phyloP scores from a whole-genome alignment of 768 basidiomycete species.

The Tylopilus vinaceipallidus region DNA sequence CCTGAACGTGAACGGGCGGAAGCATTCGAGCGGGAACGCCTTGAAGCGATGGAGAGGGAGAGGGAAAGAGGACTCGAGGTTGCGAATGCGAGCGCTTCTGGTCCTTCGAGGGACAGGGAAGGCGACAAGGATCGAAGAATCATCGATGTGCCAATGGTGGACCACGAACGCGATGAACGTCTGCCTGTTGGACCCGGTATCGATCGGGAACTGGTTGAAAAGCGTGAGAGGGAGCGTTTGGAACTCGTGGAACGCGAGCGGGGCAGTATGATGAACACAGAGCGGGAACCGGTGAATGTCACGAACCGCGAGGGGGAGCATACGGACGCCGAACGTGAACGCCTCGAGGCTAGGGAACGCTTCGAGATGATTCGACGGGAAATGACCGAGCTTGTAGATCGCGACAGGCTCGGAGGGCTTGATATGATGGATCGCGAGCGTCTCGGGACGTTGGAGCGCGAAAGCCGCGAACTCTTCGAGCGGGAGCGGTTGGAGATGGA shows the following conservation, averaged over 20 bases:
- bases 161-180: constrained; percentile 25
- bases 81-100: background rate
- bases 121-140: constrained; percentile 22
- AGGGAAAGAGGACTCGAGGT: constrained; percentile 27
- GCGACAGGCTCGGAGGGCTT: constrained; percentile 29
- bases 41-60: constrained; percentile 30
- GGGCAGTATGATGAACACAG: constrained; percentile 10
- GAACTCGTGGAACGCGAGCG: constrained; percentile 26
- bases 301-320: constrained; percentile 21
- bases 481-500: constrained; percentile 31
- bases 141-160: constrained; percentile 14
- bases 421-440: constrained; percentile 31
- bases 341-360: constrained; percentile 22
- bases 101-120: constrained; percentile 23
- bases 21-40: constrained; percentile 31
- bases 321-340: constrained; percentile 26
- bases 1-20: constrained; percentile 28
- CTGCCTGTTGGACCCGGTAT: constrained; percentile 12
- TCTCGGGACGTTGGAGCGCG: constrained; percentile 28
- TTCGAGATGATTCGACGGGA: constrained; percentile 36
- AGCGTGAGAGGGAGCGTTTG: constrained; percentile 28
- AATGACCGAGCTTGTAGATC: constrained; percentile 27
- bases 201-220: constrained; percentile 24
- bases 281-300: constrained; percentile 17
- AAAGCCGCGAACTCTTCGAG: constrained; percentile 28